Conservation (phyloP, 257 asterid genomes). For the Plantago elongata region DNA sequence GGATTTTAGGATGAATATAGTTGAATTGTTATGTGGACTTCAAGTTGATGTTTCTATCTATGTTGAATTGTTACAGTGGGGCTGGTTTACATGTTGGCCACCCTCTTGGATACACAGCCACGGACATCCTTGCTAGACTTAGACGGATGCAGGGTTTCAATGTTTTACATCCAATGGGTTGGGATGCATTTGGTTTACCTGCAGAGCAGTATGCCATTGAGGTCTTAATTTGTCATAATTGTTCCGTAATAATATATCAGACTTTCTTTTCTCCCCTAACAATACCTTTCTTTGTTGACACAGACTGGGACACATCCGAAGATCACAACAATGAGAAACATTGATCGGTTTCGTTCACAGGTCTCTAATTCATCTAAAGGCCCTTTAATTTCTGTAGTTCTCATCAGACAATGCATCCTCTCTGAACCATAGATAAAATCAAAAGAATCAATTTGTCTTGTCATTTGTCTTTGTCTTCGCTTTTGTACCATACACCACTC, state of each 20-base stretch:
- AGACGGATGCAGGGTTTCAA: constrained; percentile 96
- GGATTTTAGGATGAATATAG: not conserved
- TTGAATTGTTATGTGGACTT: constrained; percentile 13
- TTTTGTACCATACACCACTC: no score
- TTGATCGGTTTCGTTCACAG: constrained; percentile 80
- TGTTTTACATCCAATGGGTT: constrained; percentile 98
- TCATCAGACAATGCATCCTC: constrained; percentile 18
- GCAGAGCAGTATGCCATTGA: constrained; percentile 98
- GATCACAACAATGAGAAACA: constrained; percentile 71
- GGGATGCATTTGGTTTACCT: constrained; percentile 99
- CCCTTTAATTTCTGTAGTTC: not conserved
- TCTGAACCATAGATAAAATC: not conserved
- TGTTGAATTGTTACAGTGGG: constrained; percentile 64
- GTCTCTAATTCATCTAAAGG: constrained; percentile 28
- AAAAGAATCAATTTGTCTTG: constrained; percentile 5
- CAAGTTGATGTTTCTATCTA: constrained; percentile 18
- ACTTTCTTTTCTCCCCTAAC: constrained; percentile 9
- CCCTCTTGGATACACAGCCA: constrained; percentile 98
- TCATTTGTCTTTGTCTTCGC: not conserved
- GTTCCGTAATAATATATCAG: not conserved
- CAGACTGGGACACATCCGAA: constrained; percentile 98
- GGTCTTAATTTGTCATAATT: constrained; percentile 30
- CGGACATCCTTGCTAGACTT: constrained; percentile 93
- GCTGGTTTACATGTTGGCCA: constrained; percentile 99
- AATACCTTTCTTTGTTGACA: constrained; percentile 22